These are phyloP conservation scores for Oryza nivara DNA, from an alignment of 176 grass and related monocot species.

Conservation along the genomic window DNA sequence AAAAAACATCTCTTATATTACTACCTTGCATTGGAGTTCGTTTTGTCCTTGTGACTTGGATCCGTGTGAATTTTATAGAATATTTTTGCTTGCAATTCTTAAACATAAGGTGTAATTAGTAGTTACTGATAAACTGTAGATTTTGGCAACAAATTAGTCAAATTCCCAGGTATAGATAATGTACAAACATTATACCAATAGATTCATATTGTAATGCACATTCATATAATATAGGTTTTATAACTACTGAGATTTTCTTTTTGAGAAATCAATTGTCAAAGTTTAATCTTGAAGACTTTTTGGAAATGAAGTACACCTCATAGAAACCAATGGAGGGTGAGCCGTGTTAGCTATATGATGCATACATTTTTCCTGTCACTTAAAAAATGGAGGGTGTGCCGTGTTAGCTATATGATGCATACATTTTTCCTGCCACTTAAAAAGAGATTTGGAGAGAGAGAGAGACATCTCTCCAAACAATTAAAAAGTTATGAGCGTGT, in stretches of 20 bases:
- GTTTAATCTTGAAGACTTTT: neutral
- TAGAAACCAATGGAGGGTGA: neutral
- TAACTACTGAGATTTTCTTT: neutral
- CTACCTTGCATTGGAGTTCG: constrained; percentile 1
- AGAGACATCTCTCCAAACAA: too few species aligned
- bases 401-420: too few species aligned
- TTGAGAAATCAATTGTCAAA: neutral
- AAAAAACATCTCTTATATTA: neutral
- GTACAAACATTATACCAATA: neutral
- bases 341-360: neutral
- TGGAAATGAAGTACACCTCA: too few species aligned
- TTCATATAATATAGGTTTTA: neutral
- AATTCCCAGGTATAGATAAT: neutral
- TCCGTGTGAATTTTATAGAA: constrained; percentile 3
- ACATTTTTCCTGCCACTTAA: too few species aligned
- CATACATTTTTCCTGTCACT: neutral
- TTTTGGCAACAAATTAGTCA: neutral
- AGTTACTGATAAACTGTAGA: neutral
- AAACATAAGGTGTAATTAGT: neutral
- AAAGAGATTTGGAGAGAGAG: too few species aligned
- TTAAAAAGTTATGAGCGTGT: too few species aligned
- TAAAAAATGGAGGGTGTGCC: too few species aligned
- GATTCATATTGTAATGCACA: too few species aligned
- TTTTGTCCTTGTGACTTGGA: neutral
- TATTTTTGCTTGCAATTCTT: constrained; percentile 7